Evolutionary conservation across 768 basidiomycete genomes (phyloP), one percentile per base, ranked within the genome.

Genomic region (Boletales sp.): DNA sequence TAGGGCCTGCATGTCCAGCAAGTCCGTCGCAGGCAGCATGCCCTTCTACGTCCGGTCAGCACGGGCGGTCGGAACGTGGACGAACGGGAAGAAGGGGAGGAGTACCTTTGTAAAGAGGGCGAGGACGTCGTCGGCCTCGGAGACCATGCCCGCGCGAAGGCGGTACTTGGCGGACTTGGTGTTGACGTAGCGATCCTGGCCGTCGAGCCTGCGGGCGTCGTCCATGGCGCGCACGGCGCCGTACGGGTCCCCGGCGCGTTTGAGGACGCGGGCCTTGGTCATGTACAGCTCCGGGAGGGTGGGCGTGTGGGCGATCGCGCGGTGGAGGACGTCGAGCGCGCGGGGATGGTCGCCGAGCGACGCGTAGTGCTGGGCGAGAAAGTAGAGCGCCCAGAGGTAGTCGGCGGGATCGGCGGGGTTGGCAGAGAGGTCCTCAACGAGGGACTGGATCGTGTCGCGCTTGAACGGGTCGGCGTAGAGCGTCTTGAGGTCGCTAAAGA

Each of bases 1-100:
- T 40, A 94, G 65, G 21, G 91, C 93, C 66, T 99, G 97, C 91
- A 99, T 93, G 52, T 98, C 95, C 57, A 93, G 86, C 31, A 98
- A 72, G 68, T 99, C 97, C 9, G 78, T 72, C 3, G 80, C 80
- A 15, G 92, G 87, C 44, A 80, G 76, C 0, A 90, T 82, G 60
- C 92, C 94, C 82, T 95, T 97, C 92, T 95, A 64, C 35, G 46
- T 6, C 27, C n/a, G 5, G 36, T 65, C 53, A 63, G 47, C 21
- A 14, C 36, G 12, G 17, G n/a, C 27, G 24, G 30, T 40, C 7
- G 19, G 14, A n/a, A 3, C 11, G 10, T 17, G n/a, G 9, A 29
- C 17, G 10, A 12, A 9, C 4, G 8, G 15, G n/a, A 21, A 36
- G 14, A 42, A 11, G 11, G 7, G 34, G 39, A 3, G 2, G 27